Evolutionary conservation across 768 basidiomycete species (phyloP).

Genomic region (Boletus vinaceobasis): DNA sequence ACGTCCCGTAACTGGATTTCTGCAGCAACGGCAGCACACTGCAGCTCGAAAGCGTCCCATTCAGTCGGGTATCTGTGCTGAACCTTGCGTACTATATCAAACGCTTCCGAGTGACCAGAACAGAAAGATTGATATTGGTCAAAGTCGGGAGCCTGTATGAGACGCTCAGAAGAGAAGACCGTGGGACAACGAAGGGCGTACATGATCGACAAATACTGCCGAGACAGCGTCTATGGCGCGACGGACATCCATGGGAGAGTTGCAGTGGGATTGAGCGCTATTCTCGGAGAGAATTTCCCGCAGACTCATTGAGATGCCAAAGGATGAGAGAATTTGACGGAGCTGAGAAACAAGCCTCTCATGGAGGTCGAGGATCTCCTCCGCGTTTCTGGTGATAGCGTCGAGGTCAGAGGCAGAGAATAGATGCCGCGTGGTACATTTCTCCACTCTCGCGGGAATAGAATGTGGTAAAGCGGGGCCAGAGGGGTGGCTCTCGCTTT

Average conservation of each 20-base stretch:
- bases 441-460: constrained; percentile 26
- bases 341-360: constrained; percentile 63
- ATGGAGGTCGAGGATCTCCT: constrained; percentile 64
- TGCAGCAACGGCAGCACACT: constrained; percentile 57
- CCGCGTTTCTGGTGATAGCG: constrained; percentile 61
- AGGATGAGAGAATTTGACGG: constrained; percentile 43
- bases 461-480: constrained; percentile 7
- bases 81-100: constrained; percentile 66
- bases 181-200: constrained; percentile 23
- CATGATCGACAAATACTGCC: constrained; percentile 57
- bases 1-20: constrained; percentile 28
- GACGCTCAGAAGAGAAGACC: neutral
- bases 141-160: constrained; percentile 64
- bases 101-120: constrained; percentile 78
- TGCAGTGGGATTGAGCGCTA: neutral
- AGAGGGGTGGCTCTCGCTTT: constrained; percentile 8
- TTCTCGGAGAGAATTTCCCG: constrained; percentile 16
- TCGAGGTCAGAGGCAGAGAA: constrained; percentile 59
- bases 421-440: constrained; percentile 42
- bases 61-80: constrained; percentile 62
- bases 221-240: constrained; percentile 39
- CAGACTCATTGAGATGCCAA: constrained; percentile 45
- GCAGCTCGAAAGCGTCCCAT: constrained; percentile 83
- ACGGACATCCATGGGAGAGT: constrained; percentile 41
- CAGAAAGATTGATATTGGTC: constrained; percentile 84